These are phyloP conservation scores for Pseudogymnoascus sp. DNA, from an alignment of 2,329 filamentous ascomycete genomes.

Conservation along the genomic window DNA sequence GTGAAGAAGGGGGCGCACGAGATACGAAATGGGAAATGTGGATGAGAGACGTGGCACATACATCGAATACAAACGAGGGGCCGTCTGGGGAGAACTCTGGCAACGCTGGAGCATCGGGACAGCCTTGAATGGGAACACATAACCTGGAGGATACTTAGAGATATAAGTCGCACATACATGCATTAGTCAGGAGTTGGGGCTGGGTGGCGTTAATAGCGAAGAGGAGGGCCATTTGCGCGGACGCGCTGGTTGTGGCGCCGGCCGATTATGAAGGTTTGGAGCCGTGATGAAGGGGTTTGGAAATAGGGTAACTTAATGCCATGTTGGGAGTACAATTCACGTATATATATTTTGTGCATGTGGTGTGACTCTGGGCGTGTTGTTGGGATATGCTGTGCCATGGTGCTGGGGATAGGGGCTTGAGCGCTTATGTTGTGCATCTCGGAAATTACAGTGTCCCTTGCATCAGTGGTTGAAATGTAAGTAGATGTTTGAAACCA, in stretches of 20 bases:
- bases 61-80: constrained; percentile 2
- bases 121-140: not conserved
- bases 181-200: constrained; percentile 5
- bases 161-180: constrained; percentile 1
- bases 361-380: not conserved
- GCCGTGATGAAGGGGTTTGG: not conserved
- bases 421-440: not conserved
- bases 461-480: not conserved
- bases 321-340: not conserved
- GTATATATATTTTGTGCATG: not conserved
- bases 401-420: not conserved
- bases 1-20: not conserved
- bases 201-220: constrained; percentile 2
- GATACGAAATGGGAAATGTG: constrained; percentile 24
- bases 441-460: not conserved
- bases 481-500: not conserved
- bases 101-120: not conserved
- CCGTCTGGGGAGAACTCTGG: not conserved
- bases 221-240: constrained; percentile 1
- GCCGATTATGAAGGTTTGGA: not conserved
- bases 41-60: constrained; percentile 24
- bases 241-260: constrained; percentile 5
- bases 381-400: not conserved
- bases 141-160: not conserved
- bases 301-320: constrained; percentile 3